Base-by-base conservation (phyloP, 306 rosid genomes). In the Sindora glabra region DNA sequence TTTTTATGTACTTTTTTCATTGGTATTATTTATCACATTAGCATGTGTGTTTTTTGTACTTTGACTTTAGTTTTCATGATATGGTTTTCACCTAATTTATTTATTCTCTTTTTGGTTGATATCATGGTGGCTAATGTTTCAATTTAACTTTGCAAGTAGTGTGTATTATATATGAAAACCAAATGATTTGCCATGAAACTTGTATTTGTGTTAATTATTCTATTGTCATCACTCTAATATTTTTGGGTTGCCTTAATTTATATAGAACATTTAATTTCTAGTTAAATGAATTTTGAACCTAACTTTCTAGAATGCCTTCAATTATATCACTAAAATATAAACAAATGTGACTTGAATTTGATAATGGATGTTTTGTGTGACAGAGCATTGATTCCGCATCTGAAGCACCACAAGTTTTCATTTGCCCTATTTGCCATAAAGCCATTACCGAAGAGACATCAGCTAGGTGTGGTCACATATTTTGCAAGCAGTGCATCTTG, bases 391-490 rank as follows among this genome's bases (percentile, higher is more conserved):
- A 26, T 6, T 29, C 52, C 37, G 40, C 56, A n/a, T 54, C 56
- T 10, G 62, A 56, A 16, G 49, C 29, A 49, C 63, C 78, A n/a
- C 1, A 50, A 71, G 41, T 75, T n/a, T n/a, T 79, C 34, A 72
- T 59, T 17, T 79, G 85, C 47, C 61, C 79, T 6, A 75, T 79
- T 25, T 79, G 85, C 67, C 58, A 71, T 40, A 73, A 73, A 7
- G 59, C 66, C 14, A 32, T 79, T 52, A 72, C 45, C 24, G 81
- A 79, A 59, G 85, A 52, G 38, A 79, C 78, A 21, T 75, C 85
- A 11, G 75, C 85, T 0, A 79, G 68, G 55, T 79, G 85, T 36
- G 85, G 85, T 29, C 85, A 79, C 45, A 79, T 79, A 48, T 79
- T 79, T 74, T 79, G 85, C 64, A 79, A 79, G 67, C 54, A 46